phyloP scores from a whole-genome alignment of 2,329 filamentous ascomycete genomes.

The Drechmeria coniospora region DNA sequence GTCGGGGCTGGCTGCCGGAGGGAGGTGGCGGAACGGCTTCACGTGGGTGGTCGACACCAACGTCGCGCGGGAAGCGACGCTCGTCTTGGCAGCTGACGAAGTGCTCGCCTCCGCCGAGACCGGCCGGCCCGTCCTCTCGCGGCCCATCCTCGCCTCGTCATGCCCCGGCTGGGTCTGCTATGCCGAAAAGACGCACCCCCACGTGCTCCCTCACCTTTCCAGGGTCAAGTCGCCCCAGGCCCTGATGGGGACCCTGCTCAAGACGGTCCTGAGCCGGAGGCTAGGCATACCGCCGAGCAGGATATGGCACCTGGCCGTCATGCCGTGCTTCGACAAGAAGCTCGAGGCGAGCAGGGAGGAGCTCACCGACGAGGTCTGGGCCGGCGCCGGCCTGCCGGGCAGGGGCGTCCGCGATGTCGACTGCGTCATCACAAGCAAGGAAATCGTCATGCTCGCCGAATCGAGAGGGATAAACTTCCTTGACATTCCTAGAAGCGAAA shows the following conservation, averaged over 20 bases:
- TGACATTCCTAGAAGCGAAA: constrained; percentile 43
- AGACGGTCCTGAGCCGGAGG: constrained; percentile 62
- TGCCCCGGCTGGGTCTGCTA: constrained; percentile 99
- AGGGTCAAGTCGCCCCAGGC: constrained; percentile 89
- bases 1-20: constrained; percentile 52
- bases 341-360: constrained; percentile 89
- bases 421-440: constrained; percentile 93
- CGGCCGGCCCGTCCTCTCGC: constrained; percentile 9
- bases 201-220: constrained; percentile 82
- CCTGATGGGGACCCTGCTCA: constrained; percentile 75
- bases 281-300: constrained; percentile 59
- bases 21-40: constrained; percentile 61
- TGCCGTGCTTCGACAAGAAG: constrained; percentile 99
- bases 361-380: constrained; percentile 70
- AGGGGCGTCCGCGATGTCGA: constrained; percentile 72
- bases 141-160: constrained; percentile 68
- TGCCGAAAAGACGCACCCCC: constrained; percentile 92
- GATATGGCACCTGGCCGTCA: constrained; percentile 90
- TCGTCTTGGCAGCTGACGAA: constrained; percentile 68
- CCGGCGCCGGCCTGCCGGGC: constrained; percentile 28
- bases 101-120: constrained; percentile 27
- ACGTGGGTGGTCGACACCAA: constrained; percentile 88
- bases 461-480: constrained; percentile 68
- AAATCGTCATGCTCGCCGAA: constrained; percentile 78
- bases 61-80: constrained; percentile 60